A percentile compares a stretch with the other conserved stretches of the same genome.
Conservation (phyloP, 108 stramenopile species). For the Cylindrotheca closterium region DNA sequence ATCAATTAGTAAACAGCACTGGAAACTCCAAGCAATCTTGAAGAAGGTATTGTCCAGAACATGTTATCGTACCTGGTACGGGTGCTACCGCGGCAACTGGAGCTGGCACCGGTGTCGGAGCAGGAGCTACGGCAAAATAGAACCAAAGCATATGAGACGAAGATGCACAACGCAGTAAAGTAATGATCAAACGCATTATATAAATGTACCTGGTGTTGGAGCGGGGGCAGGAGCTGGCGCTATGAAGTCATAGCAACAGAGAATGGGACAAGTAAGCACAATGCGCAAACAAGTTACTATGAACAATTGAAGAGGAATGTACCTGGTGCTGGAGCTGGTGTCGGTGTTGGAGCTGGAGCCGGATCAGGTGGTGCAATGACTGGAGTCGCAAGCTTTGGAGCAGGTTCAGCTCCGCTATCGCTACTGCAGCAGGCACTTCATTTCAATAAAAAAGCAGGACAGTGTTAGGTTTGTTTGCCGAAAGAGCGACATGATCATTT, state of each 20-base stretch:
- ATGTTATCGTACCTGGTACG: neutral
- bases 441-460: neutral
- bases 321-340: neutral
- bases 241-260: no score
- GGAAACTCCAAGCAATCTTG: no score
- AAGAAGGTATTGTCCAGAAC: no score
- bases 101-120: neutral
- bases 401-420: neutral
- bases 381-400: neutral
- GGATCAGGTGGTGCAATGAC: neutral
- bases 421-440: neutral
- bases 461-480: constrained; percentile 1
- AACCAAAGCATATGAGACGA: neutral
- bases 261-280: no score
- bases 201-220: neutral
- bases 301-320: no score
- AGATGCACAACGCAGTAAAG: neutral
- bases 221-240: neutral
- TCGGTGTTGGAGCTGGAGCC: constrained; percentile 1
- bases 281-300: no score
- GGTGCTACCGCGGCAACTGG: neutral
- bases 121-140: neutral
- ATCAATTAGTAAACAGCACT: no score
- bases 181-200: neutral
- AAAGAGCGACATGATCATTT: no score